Evolutionary conservation across 2,329 filamentous ascomycete species (phyloP).

Genomic region (Zymoseptoria tritici): DNA sequence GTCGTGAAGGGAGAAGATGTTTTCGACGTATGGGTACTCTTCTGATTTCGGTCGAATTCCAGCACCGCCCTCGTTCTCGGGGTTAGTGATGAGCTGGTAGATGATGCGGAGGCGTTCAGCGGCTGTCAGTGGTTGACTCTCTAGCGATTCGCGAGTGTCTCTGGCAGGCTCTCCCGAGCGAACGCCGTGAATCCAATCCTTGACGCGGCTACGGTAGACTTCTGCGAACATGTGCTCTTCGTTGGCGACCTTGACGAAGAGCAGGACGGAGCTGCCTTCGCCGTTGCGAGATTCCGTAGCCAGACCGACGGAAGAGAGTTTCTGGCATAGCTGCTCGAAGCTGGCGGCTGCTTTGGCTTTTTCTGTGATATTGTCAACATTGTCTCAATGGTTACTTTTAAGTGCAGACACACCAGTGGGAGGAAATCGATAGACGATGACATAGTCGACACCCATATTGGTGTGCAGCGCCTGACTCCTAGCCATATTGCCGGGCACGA

Average conservation of each 20-base stretch:
- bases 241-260: constrained; percentile 77
- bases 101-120: constrained; percentile 83
- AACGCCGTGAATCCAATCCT: constrained; percentile 90
- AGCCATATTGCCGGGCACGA: constrained; percentile 27
- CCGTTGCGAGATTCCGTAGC: constrained; percentile 81
- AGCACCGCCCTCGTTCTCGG: constrained; percentile 41
- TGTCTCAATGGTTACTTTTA: background rate
- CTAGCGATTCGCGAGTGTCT: constrained; percentile 60
- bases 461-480: constrained; percentile 32
- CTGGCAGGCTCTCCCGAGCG: constrained; percentile 67
- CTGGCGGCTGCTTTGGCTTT: constrained; percentile 61
- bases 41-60: constrained; percentile 45
- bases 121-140: constrained; percentile 71
- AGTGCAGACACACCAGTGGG: constrained; percentile 49
- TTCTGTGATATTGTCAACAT: constrained; percentile 40
- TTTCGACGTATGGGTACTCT: constrained; percentile 44
- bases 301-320: constrained; percentile 71
- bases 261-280: constrained; percentile 63
- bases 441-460: constrained; percentile 76
- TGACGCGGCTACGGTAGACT: constrained; percentile 71
- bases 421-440: constrained; percentile 70
- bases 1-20: constrained; percentile 44
- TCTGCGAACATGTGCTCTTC: constrained; percentile 67
- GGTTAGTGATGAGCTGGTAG: constrained; percentile 62
- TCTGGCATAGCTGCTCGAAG: constrained; percentile 70